Conservation (phyloP, 306 rosid species). For the Cicer cuneatum region DNA sequence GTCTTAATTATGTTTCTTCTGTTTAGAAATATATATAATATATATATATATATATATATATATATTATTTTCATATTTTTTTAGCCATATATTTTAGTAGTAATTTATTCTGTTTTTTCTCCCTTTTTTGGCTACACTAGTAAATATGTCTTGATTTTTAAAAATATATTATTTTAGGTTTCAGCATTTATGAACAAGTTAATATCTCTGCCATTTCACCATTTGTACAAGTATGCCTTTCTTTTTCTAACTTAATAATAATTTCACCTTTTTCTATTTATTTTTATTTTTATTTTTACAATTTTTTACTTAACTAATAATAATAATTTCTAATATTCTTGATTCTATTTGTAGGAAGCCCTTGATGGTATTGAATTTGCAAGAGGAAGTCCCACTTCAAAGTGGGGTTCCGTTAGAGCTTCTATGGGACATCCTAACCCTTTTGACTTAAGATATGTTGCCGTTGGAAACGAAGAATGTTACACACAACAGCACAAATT, state of each 20-base stretch:
- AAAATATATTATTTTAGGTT: slow-evolving; percentile 48
- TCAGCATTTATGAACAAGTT: slow-evolving; percentile 68
- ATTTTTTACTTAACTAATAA: too few species aligned
- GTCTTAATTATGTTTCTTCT: not conserved
- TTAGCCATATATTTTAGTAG: too few species aligned
- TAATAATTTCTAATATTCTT: not conserved
- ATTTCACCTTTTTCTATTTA: not conserved
- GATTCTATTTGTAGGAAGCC: slow-evolving; percentile 62
- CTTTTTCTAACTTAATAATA: not conserved
- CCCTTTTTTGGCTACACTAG: not conserved
- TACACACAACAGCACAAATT: too few species aligned
- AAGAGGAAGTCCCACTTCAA: slow-evolving; percentile 64
- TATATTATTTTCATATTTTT: not conserved
- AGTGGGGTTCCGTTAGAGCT: slow-evolving; percentile 80
- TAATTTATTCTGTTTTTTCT: not conserved
- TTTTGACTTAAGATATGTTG: slow-evolving; percentile 72
- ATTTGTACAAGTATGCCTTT: slow-evolving; percentile 64
- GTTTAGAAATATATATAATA: too few species aligned
- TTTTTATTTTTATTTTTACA: too few species aligned
- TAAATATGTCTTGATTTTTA: not conserved
- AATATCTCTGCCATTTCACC: slow-evolving; percentile 58
- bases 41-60: too few species aligned
- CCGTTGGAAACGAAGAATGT: slow-evolving; percentile 79
- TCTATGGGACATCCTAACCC: slow-evolving; percentile 82
- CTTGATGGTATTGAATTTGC: slow-evolving; percentile 88